These are phyloP conservation scores for Backusella psychrophila DNA, from an alignment of 192 early-diverging fungal species.

Conservation along the genomic window DNA sequence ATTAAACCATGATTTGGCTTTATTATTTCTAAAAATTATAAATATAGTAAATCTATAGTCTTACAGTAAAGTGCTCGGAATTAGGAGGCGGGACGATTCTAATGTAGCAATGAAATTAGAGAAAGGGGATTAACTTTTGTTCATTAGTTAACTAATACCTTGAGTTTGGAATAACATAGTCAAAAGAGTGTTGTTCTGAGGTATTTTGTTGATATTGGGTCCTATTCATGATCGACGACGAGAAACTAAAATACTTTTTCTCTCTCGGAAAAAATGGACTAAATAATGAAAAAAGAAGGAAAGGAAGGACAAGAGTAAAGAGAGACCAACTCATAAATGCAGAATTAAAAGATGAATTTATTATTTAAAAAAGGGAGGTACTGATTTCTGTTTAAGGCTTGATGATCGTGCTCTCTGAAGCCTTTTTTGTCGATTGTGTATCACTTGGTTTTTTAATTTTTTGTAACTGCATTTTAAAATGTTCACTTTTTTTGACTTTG, in stretches of 20 bases:
- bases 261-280: background rate
- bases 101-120: background rate
- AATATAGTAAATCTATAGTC: background rate
- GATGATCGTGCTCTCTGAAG: background rate
- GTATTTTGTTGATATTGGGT: background rate
- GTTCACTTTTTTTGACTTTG: background rate
- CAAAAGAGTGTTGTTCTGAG: slow-evolving; percentile 11
- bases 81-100: slow-evolving; percentile 12
- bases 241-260: background rate
- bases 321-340: slow-evolving; percentile 2
- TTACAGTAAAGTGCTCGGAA: background rate
- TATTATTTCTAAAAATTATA: background rate
- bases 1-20: background rate
- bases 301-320: background rate
- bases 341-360: slow-evolving; percentile 1
- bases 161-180: slow-evolving; percentile 20
- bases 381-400: slow-evolving; percentile 3
- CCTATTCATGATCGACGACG: background rate
- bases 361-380: slow-evolving; percentile 1
- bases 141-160: slow-evolving; percentile 9
- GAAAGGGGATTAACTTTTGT: background rate
- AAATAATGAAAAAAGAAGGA: background rate
- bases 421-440: slow-evolving; percentile 8
- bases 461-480: background rate
- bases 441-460: background rate